These are phyloP conservation scores for Nannochloropsis gaditana DNA, from an alignment of 108 stramenopile genomes.

Conservation along the genomic window DNA sequence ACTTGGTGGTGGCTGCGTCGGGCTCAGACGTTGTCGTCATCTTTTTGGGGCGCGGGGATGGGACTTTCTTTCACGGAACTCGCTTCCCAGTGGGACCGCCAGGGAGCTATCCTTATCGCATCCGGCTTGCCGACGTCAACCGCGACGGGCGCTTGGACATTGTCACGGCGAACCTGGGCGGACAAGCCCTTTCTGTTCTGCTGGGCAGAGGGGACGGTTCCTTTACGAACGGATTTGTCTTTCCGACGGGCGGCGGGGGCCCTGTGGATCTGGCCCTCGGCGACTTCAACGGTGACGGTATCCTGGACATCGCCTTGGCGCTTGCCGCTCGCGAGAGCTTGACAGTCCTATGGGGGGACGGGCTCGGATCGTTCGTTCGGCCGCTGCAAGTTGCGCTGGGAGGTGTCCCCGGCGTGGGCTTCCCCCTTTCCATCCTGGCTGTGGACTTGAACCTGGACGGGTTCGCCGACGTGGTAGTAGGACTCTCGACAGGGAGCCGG, in stretches of 20 bases:
- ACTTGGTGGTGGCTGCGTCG: not conserved
- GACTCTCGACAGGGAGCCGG: not conserved
- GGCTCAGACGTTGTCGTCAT: not conserved
- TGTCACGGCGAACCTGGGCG: not conserved
- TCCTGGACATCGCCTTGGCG: not conserved
- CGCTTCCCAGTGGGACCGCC: conserved; percentile 8
- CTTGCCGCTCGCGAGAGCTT: not conserved
- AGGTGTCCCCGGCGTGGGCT: not conserved
- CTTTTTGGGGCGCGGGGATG: conserved; percentile 12
- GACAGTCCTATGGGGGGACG: not conserved
- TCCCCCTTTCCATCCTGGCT: not conserved
- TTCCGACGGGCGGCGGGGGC: not conserved
- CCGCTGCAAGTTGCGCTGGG: not conserved
- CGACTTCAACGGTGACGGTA: conserved; percentile 16
- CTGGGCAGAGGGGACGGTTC: not conserved
- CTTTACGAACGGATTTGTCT: conserved; percentile 12
- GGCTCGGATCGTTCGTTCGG: not conserved
- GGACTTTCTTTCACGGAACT: conserved; percentile 9
- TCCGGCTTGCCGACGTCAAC: not conserved
- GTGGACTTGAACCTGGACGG: conserved; percentile 14
- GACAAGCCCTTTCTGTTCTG: not conserved
- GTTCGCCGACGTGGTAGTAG: not conserved
- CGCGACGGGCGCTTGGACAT: conserved; percentile 8
- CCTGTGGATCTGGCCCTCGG: conserved; percentile 11
- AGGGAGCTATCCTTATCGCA: not conserved